phyloP scores from a whole-genome alignment of 1,284 basidiomycete species.

The Neonothopanus nambi region DNA sequence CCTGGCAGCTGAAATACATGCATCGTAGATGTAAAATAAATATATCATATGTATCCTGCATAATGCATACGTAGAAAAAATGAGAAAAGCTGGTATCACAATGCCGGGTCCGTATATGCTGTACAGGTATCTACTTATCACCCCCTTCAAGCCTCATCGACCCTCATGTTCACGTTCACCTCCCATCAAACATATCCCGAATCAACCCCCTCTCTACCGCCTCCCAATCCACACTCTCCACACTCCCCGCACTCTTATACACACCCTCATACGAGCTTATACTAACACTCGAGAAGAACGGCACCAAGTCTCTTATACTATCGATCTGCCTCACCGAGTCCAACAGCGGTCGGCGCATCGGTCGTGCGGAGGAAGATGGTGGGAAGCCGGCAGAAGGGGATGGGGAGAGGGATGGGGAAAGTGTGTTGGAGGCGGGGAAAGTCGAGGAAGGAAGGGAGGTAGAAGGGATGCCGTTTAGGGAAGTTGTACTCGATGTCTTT shows the following conservation, averaged over 20 bases:
- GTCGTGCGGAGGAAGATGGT: conserved; percentile 23
- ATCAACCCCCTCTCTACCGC: conserved; percentile 79
- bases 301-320: conserved; percentile 78
- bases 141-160: neutral
- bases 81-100: too few relatives aligned
- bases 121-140: too few relatives aligned
- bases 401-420: conserved; percentile 24
- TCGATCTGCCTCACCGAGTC: conserved; percentile 68
- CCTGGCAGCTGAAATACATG: too few relatives aligned
- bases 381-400: conserved; percentile 13
- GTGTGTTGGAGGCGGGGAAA: conserved; percentile 13
- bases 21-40: too few relatives aligned
- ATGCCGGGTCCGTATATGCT: too few relatives aligned
- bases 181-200: conserved; percentile 86
- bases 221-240: conserved; percentile 89
- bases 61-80: too few relatives aligned
- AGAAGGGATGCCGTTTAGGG: neutral
- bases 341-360: conserved; percentile 75
- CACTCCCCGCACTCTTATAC: conserved; percentile 73
- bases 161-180: conserved; percentile 25
- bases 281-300: conserved; percentile 89
- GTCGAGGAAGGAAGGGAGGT: neutral
- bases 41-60: too few relatives aligned
- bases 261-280: conserved; percentile 88
- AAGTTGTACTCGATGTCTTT: neutral